These are phyloP conservation scores for Rhizopogon vulgaris DNA, from an alignment of 768 basidiomycete species.

Conservation along the genomic window DNA sequence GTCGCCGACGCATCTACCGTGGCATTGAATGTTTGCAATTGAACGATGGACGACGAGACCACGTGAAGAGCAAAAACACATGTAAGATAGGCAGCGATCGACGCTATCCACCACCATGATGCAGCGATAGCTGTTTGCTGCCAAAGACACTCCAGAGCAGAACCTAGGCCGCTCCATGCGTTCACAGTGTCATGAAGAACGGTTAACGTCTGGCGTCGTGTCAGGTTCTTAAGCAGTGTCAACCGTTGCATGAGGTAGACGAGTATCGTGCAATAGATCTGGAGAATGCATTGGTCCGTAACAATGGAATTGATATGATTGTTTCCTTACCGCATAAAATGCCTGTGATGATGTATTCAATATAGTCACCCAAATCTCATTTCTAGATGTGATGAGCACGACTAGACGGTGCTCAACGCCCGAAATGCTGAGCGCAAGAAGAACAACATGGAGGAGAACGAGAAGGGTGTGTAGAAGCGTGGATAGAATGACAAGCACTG, in stretches of 20 bases:
- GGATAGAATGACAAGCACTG: neutral
- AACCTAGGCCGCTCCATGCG: conserved; percentile 19
- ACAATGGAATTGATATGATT: neutral
- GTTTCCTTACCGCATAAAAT: conserved; percentile 1
- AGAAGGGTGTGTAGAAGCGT: neutral
- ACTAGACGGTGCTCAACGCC: conserved; percentile 1
- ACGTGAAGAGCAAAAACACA: conserved; percentile 15
- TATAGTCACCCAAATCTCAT: neutral
- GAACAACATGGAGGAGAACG: neutral
- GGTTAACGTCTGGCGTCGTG: conserved; percentile 9
- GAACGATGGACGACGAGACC: conserved; percentile 16
- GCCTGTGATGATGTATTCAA: neutral
- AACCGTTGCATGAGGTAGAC: conserved; percentile 16
- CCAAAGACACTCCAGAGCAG: conserved; percentile 12
- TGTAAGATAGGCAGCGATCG: conserved; percentile 12
- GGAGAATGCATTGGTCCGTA: neutral
- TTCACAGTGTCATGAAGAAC: conserved; percentile 12
- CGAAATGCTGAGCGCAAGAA: neutral
- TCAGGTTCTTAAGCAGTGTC: conserved; percentile 2
- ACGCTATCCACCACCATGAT: conserved; percentile 8
- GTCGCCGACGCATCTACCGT: neutral
- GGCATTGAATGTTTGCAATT: conserved; percentile 10
- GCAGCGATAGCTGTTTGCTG: conserved; percentile 8
- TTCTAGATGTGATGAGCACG: neutral
- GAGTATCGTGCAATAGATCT: conserved; percentile 13